Percentiles rank a stretch among this genome's conserved stretches.
These are phyloP conservation scores for Cladophialophora exuberans DNA, from an alignment of 2,329 filamentous ascomycete genomes.

Conservation along the genomic window DNA sequence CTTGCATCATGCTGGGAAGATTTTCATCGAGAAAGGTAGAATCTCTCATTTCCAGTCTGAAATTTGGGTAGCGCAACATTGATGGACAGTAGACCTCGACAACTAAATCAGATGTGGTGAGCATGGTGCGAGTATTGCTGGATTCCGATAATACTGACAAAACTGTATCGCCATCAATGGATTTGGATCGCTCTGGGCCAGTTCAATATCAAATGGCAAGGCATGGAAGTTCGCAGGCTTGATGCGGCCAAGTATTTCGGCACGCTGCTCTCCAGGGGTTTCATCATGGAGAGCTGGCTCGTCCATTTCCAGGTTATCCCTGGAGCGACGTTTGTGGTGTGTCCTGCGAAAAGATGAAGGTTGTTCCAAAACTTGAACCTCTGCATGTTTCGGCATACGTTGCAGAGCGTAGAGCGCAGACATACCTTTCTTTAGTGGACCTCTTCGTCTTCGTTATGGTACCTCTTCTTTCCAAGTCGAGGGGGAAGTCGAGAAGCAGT, in stretches of 20 bases:
- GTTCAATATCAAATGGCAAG: constrained; percentile 1
- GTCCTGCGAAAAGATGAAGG: too few species aligned
- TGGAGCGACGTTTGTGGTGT: too few species aligned
- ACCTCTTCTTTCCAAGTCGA: too few species aligned
- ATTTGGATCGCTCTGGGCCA: constrained; percentile 3
- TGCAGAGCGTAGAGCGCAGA: too few species aligned
- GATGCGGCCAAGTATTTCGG: not conserved
- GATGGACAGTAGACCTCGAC: constrained; percentile 6
- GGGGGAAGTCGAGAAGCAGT: too few species aligned
- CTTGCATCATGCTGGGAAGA: constrained; percentile 10
- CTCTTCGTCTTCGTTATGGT: too few species aligned
- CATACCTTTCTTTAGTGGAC: too few species aligned
- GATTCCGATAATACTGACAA: not conserved
- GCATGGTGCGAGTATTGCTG: not conserved
- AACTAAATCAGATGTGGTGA: not conserved
- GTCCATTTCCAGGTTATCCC: too few species aligned
- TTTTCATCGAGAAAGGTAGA: not conserved
- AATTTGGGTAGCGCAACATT: constrained; percentile 8
- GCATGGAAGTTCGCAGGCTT: constrained; percentile 7
- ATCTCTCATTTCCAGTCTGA: constrained; percentile 3
- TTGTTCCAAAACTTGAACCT: too few species aligned
- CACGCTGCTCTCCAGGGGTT: not conserved
- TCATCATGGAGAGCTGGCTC: too few species aligned
- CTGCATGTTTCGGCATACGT: too few species aligned
- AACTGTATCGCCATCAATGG: constrained; percentile 9